Conservation (phyloP, 2,329 filamentous ascomycete species). For the Penicillium paneum region DNA sequence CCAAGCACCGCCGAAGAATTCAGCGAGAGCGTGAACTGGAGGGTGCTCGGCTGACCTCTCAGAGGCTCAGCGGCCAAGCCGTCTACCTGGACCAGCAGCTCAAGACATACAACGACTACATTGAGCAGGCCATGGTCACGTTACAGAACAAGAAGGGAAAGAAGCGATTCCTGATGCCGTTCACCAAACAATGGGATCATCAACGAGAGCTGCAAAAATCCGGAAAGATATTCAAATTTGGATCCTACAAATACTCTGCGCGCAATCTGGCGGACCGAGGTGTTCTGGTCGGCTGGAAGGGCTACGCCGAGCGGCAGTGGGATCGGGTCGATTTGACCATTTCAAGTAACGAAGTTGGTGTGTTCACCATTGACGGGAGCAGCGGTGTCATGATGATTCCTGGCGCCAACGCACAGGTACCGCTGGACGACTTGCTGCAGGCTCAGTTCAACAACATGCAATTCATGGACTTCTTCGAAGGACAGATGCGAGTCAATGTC, state of each 20-base stretch:
- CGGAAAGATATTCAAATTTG: slow-evolving; percentile 93
- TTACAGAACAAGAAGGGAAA: slow-evolving; percentile 96
- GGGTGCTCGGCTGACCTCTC: slow-evolving; percentile 47
- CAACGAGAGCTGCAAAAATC: slow-evolving; percentile 90
- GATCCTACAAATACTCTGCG: slow-evolving; percentile 94
- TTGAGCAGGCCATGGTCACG: slow-evolving; percentile 96
- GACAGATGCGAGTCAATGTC: slow-evolving; percentile 84
- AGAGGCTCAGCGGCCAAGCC: slow-evolving; percentile 60
- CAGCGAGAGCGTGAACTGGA: slow-evolving; percentile 91
- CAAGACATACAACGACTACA: slow-evolving; percentile 98
- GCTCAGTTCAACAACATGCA: slow-evolving; percentile 97
- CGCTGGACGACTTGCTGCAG: slow-evolving; percentile 89
- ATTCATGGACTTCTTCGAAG: slow-evolving; percentile 92
- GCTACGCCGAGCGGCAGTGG: slow-evolving; percentile 78
- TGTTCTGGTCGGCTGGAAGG: slow-evolving; percentile 86
- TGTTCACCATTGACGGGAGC: slow-evolving; percentile 89
- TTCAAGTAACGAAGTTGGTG: slow-evolving; percentile 85
- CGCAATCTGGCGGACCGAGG: slow-evolving; percentile 87
- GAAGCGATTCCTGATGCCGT: slow-evolving; percentile 90
- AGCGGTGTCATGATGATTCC: slow-evolving; percentile 94
- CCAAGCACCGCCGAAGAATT: slow-evolving; percentile 88
- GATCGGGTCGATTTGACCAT: slow-evolving; percentile 93
- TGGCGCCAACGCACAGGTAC: slow-evolving; percentile 80
- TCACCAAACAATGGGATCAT: slow-evolving; percentile 98
- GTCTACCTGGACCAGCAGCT: slow-evolving; percentile 90